Evolutionary conservation across 306 rosid species (phyloP).

Genomic region (Canavalia gladiata): DNA sequence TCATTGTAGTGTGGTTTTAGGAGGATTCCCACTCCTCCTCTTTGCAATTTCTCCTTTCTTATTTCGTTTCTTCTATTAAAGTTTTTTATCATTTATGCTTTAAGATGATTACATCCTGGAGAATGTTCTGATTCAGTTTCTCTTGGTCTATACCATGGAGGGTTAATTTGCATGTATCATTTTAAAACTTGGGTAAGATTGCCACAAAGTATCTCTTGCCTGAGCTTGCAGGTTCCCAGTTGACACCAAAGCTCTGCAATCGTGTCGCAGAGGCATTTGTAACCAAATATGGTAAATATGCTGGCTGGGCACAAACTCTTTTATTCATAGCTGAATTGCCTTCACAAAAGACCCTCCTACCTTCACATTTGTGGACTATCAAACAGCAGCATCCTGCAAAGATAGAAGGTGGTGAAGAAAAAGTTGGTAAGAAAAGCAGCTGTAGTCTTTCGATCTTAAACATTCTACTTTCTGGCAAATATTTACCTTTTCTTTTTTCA

Average conservation of each 20-base stretch:
- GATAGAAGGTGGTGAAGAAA: constrained; percentile 49
- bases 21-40: constrained; percentile 17
- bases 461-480: constrained; percentile 27
- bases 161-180: constrained; percentile 40
- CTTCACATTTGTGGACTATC: constrained; percentile 57
- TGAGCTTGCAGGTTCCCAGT: constrained; percentile 89
- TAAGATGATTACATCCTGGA: not conserved
- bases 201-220: constrained; percentile 87
- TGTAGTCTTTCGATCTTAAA: constrained; percentile 22
- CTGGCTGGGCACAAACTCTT: constrained; percentile 98
- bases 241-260: constrained; percentile 77
- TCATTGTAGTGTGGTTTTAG: not conserved
- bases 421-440: constrained; percentile 45
- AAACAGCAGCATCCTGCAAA: constrained; percentile 55
- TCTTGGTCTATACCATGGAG: not conserved
- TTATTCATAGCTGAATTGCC: constrained; percentile 94
- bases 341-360: constrained; percentile 73
- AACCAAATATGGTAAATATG: constrained; percentile 85
- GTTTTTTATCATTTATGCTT: not conserved
- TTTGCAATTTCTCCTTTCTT: constrained; percentile 25
- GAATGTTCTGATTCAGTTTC: constrained; percentile 12
- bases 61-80: not conserved
- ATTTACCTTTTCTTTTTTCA: constrained; percentile 22
- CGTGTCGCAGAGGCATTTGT: constrained; percentile 93
- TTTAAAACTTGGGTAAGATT: constrained; percentile 69